Evolutionary conservation across 441 rosid species (phyloP).

Genomic region (Eruca vesicaria): DNA sequence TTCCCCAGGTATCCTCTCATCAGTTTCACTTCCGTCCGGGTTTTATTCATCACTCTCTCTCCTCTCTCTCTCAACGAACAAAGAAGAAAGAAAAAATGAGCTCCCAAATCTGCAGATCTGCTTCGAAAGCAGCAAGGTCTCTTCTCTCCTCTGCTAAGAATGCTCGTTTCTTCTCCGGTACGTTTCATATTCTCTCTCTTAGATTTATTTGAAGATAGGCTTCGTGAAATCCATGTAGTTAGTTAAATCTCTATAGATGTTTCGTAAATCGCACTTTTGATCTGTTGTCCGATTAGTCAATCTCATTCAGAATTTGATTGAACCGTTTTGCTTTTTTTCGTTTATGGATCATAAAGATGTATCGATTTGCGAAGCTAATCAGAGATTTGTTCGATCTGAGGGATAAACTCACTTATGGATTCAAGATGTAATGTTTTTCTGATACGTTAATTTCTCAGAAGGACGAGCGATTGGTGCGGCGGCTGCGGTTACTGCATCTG

Average conservation of each 20-base stretch:
- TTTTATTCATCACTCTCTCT: conserved; percentile 14
- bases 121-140: conserved; percentile 74
- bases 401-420: not conserved
- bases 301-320: not conserved
- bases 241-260: not conserved
- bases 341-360: too few species aligned
- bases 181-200: not conserved
- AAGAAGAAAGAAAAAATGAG: conserved; percentile 53
- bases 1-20: conserved; percentile 8
- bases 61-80: not conserved
- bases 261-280: not conserved
- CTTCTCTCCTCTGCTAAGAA: conserved; percentile 66
- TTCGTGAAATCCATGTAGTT: not conserved
- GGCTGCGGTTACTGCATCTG: conserved; percentile 56
- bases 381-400: not conserved
- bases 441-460: conserved; percentile 38
- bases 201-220: not conserved
- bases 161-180: conserved; percentile 79
- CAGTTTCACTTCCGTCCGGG: not conserved
- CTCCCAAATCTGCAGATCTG: conserved; percentile 73
- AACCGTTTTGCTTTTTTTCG: too few species aligned
- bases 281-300: not conserved
- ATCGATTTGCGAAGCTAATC: too few species aligned
- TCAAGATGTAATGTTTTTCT: not conserved
- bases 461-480: conserved; percentile 78